These are phyloP conservation scores for Funneliformis geosporum DNA, from an alignment of 192 early-diverging fungal species.

Conservation along the genomic window DNA sequence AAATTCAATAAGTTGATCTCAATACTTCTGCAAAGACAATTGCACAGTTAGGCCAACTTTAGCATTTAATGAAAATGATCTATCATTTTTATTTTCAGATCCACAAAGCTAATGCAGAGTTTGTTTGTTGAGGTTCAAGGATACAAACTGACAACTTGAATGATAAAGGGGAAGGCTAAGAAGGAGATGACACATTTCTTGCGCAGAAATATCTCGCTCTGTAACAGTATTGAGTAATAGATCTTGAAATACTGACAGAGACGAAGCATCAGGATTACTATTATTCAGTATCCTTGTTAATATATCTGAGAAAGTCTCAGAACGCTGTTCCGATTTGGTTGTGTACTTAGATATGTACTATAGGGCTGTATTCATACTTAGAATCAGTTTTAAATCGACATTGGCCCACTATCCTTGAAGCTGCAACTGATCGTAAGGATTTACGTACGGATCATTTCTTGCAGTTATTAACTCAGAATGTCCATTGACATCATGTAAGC, in stretches of 20 bases:
- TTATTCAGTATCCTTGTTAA: neutral
- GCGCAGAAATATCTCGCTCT: too few species aligned
- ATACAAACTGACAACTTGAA: too few species aligned
- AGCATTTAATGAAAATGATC: too few species aligned
- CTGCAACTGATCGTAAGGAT: neutral
- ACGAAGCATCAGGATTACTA: neutral
- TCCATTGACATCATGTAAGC: neutral
- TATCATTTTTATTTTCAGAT: too few species aligned
- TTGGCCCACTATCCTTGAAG: neutral
- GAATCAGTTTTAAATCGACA: constrained; percentile 1
- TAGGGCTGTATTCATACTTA: neutral
- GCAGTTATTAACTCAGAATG: neutral
- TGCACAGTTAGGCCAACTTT: too few species aligned
- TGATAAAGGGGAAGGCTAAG: too few species aligned
- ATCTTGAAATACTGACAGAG: neutral
- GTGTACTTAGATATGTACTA: neutral
- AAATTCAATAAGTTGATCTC: too few species aligned
- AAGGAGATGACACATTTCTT: too few species aligned
- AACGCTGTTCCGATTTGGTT: neutral
- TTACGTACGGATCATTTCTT: neutral
- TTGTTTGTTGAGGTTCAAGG: too few species aligned
- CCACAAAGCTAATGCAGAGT: too few species aligned
- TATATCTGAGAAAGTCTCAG: neutral
- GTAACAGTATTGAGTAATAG: too few species aligned
- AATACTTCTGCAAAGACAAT: too few species aligned